A percentile compares a stretch with the other conserved stretches of the same genome.
phyloP scores from a whole-genome alignment of 2,329 filamentous ascomycete species.

The Colletotrichum sp. region DNA sequence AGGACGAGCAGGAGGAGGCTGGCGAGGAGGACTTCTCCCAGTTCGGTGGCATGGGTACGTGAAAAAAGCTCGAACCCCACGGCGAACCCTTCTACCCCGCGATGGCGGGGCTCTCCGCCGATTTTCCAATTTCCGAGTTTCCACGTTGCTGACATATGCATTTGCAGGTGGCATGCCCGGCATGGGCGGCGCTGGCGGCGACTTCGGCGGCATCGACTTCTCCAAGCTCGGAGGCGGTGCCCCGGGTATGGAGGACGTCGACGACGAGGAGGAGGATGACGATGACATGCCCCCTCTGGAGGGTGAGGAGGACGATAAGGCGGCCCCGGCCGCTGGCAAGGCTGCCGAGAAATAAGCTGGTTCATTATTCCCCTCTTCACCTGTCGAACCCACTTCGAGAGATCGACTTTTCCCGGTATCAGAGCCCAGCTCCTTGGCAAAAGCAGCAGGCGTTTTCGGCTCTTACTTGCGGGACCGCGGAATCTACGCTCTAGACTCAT shows the following conservation, averaged over 20 bases:
- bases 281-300: slow-evolving; percentile 88
- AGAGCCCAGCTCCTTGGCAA: background rate
- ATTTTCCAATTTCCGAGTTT: background rate
- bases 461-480: background rate
- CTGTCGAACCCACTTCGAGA: background rate
- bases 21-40: slow-evolving; percentile 79
- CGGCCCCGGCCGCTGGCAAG: slow-evolving; percentile 36
- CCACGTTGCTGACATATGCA: slow-evolving; percentile 6
- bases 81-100: background rate
- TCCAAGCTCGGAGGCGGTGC: slow-evolving; percentile 78
- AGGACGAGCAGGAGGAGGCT: slow-evolving; percentile 96
- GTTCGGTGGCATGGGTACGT: slow-evolving; percentile 70
- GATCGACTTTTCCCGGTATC: background rate
- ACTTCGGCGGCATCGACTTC: slow-evolving; percentile 91
- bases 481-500: slow-evolving; percentile 17
- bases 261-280: slow-evolving; percentile 67
- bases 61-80: background rate
- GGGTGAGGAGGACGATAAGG: slow-evolving; percentile 56
- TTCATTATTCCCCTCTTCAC: background rate
- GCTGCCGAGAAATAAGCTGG: slow-evolving; percentile 18
- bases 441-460: background rate
- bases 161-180: slow-evolving; percentile 58
- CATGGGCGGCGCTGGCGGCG: slow-evolving; percentile 55
- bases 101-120: background rate
- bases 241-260: slow-evolving; percentile 50